These are phyloP conservation scores for Lipomyces yamanashiensis DNA, from an alignment of 805 yeast genomes.

Conservation along the genomic window DNA sequence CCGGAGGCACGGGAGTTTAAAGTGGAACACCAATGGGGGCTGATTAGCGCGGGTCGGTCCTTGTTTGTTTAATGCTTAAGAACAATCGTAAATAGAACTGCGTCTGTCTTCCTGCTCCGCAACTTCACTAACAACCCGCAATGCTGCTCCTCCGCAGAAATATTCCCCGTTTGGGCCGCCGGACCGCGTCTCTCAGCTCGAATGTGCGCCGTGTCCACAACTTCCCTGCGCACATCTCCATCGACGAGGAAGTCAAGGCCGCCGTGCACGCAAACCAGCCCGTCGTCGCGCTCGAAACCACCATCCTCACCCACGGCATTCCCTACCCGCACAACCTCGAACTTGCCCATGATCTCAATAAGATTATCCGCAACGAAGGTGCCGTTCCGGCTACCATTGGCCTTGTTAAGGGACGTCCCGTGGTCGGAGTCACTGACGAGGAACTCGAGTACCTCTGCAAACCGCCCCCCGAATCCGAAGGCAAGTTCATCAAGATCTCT, in stretches of 20 bases:
- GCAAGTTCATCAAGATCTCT: constrained; percentile 61
- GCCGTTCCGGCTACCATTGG: constrained; percentile 87
- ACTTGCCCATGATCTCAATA: constrained; percentile 75
- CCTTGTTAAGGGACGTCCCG: constrained; percentile 70
- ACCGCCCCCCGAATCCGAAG: constrained; percentile 15
- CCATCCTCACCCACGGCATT: constrained; percentile 87
- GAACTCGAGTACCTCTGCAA: constrained; percentile 51
- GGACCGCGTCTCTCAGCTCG: neutral
- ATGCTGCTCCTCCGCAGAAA: too few relatives aligned
- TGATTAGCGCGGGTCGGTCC: too few relatives aligned
- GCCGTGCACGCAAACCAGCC: constrained; percentile 66
- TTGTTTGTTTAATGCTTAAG: too few relatives aligned
- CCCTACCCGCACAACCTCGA: constrained; percentile 77
- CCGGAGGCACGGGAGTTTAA: too few relatives aligned
- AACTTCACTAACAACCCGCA: too few relatives aligned
- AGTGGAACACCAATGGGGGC: too few relatives aligned
- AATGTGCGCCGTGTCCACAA: neutral
- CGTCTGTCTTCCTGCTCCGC: too few relatives aligned
- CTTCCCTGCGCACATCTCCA: constrained; percentile 19
- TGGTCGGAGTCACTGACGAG: constrained; percentile 60
- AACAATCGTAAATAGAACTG: too few relatives aligned
- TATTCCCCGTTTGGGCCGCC: neutral
- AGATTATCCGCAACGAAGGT: constrained; percentile 60
- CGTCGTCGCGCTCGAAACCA: constrained; percentile 81
- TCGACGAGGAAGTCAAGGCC: constrained; percentile 57